These are phyloP conservation scores for Saccharomyces hybrid DNA, from an alignment of 1,139 yeast species.

Conservation along the genomic window DNA sequence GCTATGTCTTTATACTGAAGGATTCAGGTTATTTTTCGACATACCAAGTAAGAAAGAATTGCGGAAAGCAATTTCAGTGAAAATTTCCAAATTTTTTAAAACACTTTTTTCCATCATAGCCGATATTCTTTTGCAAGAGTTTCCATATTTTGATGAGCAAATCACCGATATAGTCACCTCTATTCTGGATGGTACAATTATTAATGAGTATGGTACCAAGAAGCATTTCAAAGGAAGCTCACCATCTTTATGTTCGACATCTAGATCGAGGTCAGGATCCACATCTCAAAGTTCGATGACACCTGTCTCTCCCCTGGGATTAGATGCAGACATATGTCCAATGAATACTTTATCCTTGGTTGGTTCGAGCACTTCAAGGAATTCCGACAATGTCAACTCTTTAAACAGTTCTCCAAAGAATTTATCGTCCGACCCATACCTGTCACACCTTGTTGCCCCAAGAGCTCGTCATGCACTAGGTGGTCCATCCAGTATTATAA, in stretches of 20 bases:
- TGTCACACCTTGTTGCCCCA: constrained; percentile 12
- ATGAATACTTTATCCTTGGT: constrained; percentile 4
- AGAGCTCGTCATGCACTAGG: constrained; percentile 5
- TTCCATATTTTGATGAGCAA: constrained; percentile 20
- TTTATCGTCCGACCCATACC: constrained; percentile 6
- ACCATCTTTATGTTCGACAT: constrained; percentile 7
- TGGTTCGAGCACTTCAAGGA: constrained; percentile 7
- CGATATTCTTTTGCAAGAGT: constrained; percentile 20
- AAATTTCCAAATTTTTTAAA: constrained; percentile 21
- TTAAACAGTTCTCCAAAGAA: constrained; percentile 5
- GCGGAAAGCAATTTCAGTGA: constrained; percentile 15
- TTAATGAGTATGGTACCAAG: constrained; percentile 16
- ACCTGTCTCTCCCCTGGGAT: constrained; percentile 5
- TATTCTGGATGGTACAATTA: constrained; percentile 20
- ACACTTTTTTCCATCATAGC: constrained; percentile 21
- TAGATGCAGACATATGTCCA: constrained; percentile 9
- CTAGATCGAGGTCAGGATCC: constrained; percentile 3
- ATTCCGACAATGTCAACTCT: constrained; percentile 5
- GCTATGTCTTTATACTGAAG: constrained; percentile 25
- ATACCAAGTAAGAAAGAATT: constrained; percentile 18
- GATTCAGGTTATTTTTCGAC: constrained; percentile 24
- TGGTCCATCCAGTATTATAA: not conserved
- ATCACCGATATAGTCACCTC: constrained; percentile 20
- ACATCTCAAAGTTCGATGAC: constrained; percentile 7
- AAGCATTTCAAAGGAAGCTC: constrained; percentile 8